Percentiles rank a stretch among this genome's conserved stretches.
These are phyloP conservation scores for Lepidopterella palustris DNA, from an alignment of 495 filamentous ascomycete genomes.

Conservation along the genomic window DNA sequence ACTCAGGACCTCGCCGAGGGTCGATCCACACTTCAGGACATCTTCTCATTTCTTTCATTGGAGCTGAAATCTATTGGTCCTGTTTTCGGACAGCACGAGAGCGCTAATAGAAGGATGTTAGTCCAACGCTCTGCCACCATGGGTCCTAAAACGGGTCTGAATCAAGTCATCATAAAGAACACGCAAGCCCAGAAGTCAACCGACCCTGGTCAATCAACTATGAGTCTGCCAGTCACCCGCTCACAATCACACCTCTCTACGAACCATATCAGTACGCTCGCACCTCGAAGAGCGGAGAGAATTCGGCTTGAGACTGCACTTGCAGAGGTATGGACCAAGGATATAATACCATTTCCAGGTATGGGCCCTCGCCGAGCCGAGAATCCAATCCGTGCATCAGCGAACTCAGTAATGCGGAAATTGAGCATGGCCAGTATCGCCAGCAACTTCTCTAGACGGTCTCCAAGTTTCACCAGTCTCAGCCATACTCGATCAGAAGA, in stretches of 20 bases:
- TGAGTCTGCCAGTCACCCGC: slow-evolving; percentile 51
- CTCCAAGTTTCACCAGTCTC: slow-evolving; percentile 45
- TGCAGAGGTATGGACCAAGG: slow-evolving; percentile 76
- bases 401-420: slow-evolving; percentile 75
- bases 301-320: slow-evolving; percentile 70
- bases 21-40: slow-evolving; percentile 45
- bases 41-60: slow-evolving; percentile 54
- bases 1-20: slow-evolving; percentile 42
- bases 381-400: slow-evolving; percentile 58
- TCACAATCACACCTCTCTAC: slow-evolving; percentile 66
- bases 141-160: slow-evolving; percentile 52
- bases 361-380: slow-evolving; percentile 64
- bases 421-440: slow-evolving; percentile 68
- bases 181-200: slow-evolving; percentile 64
- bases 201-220: slow-evolving; percentile 34
- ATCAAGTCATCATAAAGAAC: slow-evolving; percentile 83
- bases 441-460: slow-evolving; percentile 57
- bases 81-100: slow-evolving; percentile 64
- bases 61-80: slow-evolving; percentile 68
- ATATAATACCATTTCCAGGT: slow-evolving; percentile 77
- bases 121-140: slow-evolving; percentile 70
- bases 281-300: slow-evolving; percentile 66
- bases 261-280: slow-evolving; percentile 52
- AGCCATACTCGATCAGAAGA: slow-evolving; percentile 28
- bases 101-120: slow-evolving; percentile 67